Base-by-base conservation (phyloP, 768 basidiomycete species). In the Agrocybe praecox region DNA sequence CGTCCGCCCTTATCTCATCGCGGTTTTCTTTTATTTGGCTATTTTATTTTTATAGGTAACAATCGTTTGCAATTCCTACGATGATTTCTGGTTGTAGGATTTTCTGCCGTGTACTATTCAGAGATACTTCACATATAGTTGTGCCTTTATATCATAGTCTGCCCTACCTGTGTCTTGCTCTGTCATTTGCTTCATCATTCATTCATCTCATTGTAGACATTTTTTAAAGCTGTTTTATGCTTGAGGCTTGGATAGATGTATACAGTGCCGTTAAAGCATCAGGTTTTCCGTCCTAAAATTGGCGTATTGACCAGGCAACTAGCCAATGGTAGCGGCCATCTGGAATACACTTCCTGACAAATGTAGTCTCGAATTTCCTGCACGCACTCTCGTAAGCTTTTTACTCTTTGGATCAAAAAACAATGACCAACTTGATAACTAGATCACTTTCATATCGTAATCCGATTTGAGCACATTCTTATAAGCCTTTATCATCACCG, bases 261-360 rank as follows among this genome's bases (percentile, higher is more conserved):
- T n/a, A n/a, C n/a, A n/a, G n/a, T n/a, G n/a, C n/a, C n/a, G n/a
- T n/a, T n/a, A n/a, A n/a, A n/a, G n/a, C n/a, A n/a, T 29, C 26
- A 29, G 4, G 26, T 9, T 29, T 29, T 29, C 26, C 26, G 26
- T 29, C 9, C 26, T 24, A n/a, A 47, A 42, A 34, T 24, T 44
- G 52, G 49, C 45, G 44, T 42, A 21, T 58, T 49, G 53, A 56
- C 22, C 40, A 10, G n/a, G 52, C 22, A 51, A 26, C 8, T 51
- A 89, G 89, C 89, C 89, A 0, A 88, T 92, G 88, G 89, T 87
- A 8, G 89, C 88, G 1, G 86, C 88, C 1, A 85, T 92, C 40
- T 92, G 90, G 90, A 89, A 84, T 45, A 90, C 88, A 0, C 86
- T 88, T 0, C 85, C 90, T 9, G 84, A 86, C 59, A 81, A 82